These are phyloP conservation scores for Candida dendrica DNA, from an alignment of 805 yeast genomes.

Conservation along the genomic window DNA sequence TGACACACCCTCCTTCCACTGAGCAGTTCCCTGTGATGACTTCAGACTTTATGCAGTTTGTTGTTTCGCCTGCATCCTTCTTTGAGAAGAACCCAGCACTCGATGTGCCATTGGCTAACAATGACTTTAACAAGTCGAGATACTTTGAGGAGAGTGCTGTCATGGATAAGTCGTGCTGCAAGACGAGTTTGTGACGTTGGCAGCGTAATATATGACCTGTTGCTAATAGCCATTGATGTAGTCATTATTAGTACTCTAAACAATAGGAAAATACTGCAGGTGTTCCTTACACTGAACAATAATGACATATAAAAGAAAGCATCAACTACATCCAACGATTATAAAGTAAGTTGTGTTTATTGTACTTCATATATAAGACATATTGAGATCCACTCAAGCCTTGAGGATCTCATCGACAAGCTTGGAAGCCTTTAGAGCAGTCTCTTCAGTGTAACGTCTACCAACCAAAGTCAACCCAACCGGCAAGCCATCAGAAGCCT, in stretches of 20 bases:
- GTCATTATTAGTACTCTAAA: too few relatives aligned
- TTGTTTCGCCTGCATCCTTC: conserved; percentile 65
- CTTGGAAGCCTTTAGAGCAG: conserved; percentile 38
- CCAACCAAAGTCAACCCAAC: conserved; percentile 44
- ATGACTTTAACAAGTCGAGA: conserved; percentile 58
- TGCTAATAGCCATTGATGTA: too few relatives aligned
- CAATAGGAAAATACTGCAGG: too few relatives aligned
- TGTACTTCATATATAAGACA: too few relatives aligned
- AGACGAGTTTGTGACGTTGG: neutral
- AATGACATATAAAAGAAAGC: too few relatives aligned
- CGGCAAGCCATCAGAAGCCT: conserved; percentile 47
- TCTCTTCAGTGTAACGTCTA: conserved; percentile 43
- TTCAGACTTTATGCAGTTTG: conserved; percentile 65
- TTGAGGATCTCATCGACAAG: conserved; percentile 37
- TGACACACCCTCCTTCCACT: conserved; percentile 76
- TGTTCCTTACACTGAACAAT: too few relatives aligned
- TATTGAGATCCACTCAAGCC: too few relatives aligned
- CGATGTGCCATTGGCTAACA: conserved; percentile 67
- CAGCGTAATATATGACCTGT: neutral
- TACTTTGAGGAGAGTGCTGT: conserved; percentile 24
- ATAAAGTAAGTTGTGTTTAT: too few relatives aligned
- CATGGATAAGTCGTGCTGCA: neutral
- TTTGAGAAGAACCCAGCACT: conserved; percentile 72
- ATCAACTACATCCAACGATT: too few relatives aligned
- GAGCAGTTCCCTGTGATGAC: conserved; percentile 93